A percentile compares a stretch with the other conserved stretches of the same genome.
These are phyloP conservation scores for Euphorbia schlechtendalii DNA, from an alignment of 441 rosid genomes.

Conservation along the genomic window DNA sequence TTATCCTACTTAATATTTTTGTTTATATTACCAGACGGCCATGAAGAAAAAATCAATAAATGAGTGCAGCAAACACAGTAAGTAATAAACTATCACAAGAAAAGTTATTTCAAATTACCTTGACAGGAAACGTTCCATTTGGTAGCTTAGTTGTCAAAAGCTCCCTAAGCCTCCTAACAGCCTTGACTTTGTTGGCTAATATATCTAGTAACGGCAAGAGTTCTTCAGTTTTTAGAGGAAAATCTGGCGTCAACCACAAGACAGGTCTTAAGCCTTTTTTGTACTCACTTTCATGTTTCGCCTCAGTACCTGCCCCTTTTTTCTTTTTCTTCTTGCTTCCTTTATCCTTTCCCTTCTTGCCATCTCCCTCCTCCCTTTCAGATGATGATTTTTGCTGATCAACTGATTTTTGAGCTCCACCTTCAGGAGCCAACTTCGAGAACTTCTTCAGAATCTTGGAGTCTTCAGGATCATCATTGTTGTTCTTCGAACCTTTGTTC, in stretches of 20 bases:
- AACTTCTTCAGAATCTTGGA: constrained; percentile 61
- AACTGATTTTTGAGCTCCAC: constrained; percentile 45
- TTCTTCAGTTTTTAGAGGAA: constrained; percentile 86
- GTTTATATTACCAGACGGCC: background rate
- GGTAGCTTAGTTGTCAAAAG: constrained; percentile 97
- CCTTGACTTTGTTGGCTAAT: constrained; percentile 96
- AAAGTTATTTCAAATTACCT: constrained; percentile 41
- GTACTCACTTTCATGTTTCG: constrained; percentile 83
- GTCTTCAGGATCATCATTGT: constrained; percentile 57
- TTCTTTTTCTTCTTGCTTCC: constrained; percentile 69
- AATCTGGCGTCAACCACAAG: constrained; percentile 91
- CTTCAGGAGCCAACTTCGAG: constrained; percentile 75
- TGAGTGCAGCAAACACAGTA: background rate
- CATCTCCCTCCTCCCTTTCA: constrained; percentile 41
- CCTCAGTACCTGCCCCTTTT: constrained; percentile 47
- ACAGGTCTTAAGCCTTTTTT: constrained; percentile 96
- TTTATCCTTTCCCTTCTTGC: constrained; percentile 82
- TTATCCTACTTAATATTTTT: background rate
- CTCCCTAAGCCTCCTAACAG: constrained; percentile 91
- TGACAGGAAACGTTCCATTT: constrained; percentile 88
- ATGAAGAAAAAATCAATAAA: background rate
- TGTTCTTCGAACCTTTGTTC: constrained; percentile 59
- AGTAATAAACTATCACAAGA: background rate
- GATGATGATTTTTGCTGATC: constrained; percentile 57
- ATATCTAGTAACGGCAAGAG: constrained; percentile 91